Percentiles rank a stretch among this genome's conserved stretches.
phyloP scores from a whole-genome alignment of 2,329 filamentous ascomycete species.

The Nemania sp. region DNA sequence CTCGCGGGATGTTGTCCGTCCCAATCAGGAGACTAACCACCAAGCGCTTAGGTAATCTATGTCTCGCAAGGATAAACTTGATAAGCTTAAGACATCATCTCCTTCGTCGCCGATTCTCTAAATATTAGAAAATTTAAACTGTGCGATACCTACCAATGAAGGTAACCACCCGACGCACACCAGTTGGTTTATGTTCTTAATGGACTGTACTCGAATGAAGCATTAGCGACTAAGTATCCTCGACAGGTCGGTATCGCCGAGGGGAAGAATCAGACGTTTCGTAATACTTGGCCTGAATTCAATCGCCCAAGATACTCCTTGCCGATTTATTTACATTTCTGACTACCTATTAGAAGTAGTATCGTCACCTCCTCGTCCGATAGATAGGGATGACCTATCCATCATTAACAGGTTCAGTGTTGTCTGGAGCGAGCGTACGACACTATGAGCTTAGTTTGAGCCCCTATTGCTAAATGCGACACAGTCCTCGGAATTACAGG shows the following conservation, averaged over 20 bases:
- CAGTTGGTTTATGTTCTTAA: not conserved
- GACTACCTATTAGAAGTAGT: not conserved
- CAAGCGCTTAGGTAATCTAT: not conserved
- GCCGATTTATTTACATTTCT: not conserved
- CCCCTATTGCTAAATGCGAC: not conserved
- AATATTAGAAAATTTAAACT: not conserved
- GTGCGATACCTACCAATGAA: not conserved
- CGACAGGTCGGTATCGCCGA: not conserved
- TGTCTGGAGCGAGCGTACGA: too few species aligned
- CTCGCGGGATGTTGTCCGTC: slow-evolving; percentile 1
- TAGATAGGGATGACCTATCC: not conserved
- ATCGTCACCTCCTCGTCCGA: not conserved
- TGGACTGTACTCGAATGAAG: not conserved
- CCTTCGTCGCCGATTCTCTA: not conserved
- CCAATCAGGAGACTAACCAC: not conserved
- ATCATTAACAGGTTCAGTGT: too few species aligned
- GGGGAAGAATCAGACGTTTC: not conserved
- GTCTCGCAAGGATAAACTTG: not conserved
- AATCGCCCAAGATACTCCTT: not conserved
- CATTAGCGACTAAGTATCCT: not conserved
- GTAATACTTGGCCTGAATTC: not conserved
- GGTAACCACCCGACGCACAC: not conserved
- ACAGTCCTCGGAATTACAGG: not conserved
- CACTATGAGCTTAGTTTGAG: not conserved
- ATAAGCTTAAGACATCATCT: not conserved